Evolutionary conservation across 108 stramenopile genomes (phyloP).

Genomic region (Asterionellopsis glacialis): DNA sequence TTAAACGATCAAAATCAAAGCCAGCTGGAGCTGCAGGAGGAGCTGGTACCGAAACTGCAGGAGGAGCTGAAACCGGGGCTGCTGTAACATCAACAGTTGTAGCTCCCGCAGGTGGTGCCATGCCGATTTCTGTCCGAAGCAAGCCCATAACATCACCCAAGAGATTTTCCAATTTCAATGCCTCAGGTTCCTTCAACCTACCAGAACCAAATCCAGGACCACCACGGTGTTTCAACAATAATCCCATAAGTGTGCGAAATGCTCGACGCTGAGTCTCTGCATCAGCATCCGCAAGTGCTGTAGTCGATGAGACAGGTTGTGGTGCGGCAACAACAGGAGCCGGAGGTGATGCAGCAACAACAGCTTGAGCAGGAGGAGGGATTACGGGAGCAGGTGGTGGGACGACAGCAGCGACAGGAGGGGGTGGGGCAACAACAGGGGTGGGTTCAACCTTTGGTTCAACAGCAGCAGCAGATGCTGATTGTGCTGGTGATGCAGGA

Average conservation of each 20-base stretch:
- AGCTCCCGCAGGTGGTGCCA: background rate
- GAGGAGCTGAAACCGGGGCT: conserved; percentile 1
- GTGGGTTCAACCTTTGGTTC: background rate
- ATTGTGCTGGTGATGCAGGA: conserved; percentile 10
- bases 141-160: conserved; percentile 35
- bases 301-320: conserved; percentile 6
- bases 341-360: background rate
- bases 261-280: conserved; percentile 43
- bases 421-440: conserved; percentile 5
- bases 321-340: conserved; percentile 10
- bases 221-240: conserved; percentile 81
- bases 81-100: conserved; percentile 4
- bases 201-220: conserved; percentile 83
- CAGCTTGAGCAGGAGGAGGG: conserved; percentile 4
- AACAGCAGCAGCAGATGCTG: conserved; percentile 2
- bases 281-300: conserved; percentile 2
- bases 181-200: conserved; percentile 54
- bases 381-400: background rate
- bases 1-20: conserved; percentile 23
- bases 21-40: conserved; percentile 7
- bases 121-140: conserved; percentile 39
- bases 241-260: conserved; percentile 69
- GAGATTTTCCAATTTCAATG: conserved; percentile 40
- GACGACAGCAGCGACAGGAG: conserved; percentile 1
- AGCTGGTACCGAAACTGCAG: conserved; percentile 4